phyloP scores from a whole-genome alignment of 2,329 filamentous ascomycete species.

The Arthrobotrys conoides region DNA sequence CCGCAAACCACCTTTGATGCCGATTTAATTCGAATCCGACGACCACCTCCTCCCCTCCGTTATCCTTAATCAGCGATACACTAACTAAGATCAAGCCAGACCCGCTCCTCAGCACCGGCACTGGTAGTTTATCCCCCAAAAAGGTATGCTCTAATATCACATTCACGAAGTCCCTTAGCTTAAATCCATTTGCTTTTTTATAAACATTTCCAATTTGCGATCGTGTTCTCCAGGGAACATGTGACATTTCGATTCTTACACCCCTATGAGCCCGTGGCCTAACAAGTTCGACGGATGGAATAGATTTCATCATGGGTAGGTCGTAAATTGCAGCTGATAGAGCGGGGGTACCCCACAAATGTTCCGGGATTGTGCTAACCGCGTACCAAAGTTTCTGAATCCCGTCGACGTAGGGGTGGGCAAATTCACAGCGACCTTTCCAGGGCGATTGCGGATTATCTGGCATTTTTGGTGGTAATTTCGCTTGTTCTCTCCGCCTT shows the following conservation, averaged over 20 bases:
- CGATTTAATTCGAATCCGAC: slow-evolving; percentile 19
- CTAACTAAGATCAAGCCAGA: slow-evolving; percentile 8
- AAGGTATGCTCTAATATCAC: slow-evolving; percentile 19
- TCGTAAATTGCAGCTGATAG: slow-evolving; percentile 1
- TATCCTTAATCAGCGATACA: slow-evolving; percentile 21
- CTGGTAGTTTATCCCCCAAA: slow-evolving; percentile 17
- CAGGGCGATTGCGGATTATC: slow-evolving; percentile 7
- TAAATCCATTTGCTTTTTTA: neutral
- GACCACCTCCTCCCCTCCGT: slow-evolving; percentile 1
- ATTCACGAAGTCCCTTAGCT: slow-evolving; percentile 17
- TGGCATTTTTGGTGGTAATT: neutral
- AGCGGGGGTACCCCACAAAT: slow-evolving; percentile 22
- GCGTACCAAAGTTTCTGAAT: slow-evolving; percentile 26
- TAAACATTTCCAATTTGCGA: slow-evolving; percentile 23
- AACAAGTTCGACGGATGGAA: slow-evolving; percentile 16
- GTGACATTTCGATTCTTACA: slow-evolving; percentile 16
- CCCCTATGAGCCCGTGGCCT: slow-evolving; percentile 9
- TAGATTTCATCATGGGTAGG: slow-evolving; percentile 22
- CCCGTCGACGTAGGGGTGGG: slow-evolving; percentile 17
- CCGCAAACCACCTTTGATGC: slow-evolving; percentile 12
- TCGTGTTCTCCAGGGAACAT: slow-evolving; percentile 18
- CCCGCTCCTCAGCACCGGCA: slow-evolving; percentile 11
- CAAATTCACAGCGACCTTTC: slow-evolving; percentile 19
- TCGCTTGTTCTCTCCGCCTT: neutral
- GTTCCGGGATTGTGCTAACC: slow-evolving; percentile 19